A percentile compares a stretch with the other conserved stretches of the same genome.
Evolutionary conservation across 495 filamentous ascomycete species (phyloP).

Genomic region (Neurospora hispaniola): DNA sequence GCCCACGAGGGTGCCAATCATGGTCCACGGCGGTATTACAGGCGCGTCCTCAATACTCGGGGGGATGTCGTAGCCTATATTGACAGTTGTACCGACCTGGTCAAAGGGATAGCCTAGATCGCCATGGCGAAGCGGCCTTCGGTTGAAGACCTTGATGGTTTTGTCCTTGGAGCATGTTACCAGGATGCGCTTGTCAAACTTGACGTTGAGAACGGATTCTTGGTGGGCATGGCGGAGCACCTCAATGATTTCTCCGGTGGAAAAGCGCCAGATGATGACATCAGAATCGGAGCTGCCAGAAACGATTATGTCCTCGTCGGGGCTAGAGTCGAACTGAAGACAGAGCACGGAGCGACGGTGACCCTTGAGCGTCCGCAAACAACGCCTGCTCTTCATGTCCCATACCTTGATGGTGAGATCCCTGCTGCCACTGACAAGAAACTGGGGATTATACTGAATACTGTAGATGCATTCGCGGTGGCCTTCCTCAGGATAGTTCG

Average conservation of each 20-base stretch:
- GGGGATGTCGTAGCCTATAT: slow-evolving; percentile 34
- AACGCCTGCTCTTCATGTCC: slow-evolving; percentile 72
- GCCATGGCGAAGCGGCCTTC: slow-evolving; percentile 53
- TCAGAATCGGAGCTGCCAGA: slow-evolving; percentile 86
- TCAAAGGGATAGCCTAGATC: slow-evolving; percentile 53
- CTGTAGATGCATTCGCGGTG: slow-evolving; percentile 93
- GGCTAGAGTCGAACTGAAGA: slow-evolving; percentile 90
- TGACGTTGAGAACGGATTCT: slow-evolving; percentile 91
- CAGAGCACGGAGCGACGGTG: slow-evolving; percentile 86
- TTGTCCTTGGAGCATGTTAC: slow-evolving; percentile 98
- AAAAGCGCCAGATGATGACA: slow-evolving; percentile 89
- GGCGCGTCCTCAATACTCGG: slow-evolving; percentile 31
- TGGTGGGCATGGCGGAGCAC: slow-evolving; percentile 63
- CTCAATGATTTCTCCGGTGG: slow-evolving; percentile 71
- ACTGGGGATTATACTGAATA: slow-evolving; percentile 75
- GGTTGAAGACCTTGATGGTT: slow-evolving; percentile 90
- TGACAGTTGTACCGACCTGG: slow-evolving; percentile 40
- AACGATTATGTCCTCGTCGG: slow-evolving; percentile 81
- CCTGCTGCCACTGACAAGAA: slow-evolving; percentile 86
- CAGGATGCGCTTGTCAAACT: slow-evolving; percentile 81
- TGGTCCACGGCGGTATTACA: slow-evolving; percentile 53
- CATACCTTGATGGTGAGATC: slow-evolving; percentile 84
- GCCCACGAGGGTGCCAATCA: slow-evolving; percentile 66
- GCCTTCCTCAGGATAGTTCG: slow-evolving; percentile 66
- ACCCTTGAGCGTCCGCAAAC: slow-evolving; percentile 62